phyloP scores from a whole-genome alignment of 2,329 filamentous ascomycete genomes.

The Celoporthe dispersa region DNA sequence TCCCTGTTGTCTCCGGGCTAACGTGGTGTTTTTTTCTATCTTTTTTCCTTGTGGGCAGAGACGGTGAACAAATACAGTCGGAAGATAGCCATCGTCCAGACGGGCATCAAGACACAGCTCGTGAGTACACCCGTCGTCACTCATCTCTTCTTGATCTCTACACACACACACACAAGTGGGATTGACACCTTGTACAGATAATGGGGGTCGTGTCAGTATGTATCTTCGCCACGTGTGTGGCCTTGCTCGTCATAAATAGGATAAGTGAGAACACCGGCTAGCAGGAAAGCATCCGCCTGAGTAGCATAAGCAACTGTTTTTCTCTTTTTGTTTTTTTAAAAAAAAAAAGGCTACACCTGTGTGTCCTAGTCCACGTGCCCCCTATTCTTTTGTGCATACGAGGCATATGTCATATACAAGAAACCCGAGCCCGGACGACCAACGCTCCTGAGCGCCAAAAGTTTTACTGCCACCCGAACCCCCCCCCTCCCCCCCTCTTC shows the following conservation, averaged over 20 bases:
- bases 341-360: too few relatives aligned
- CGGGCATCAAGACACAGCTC: conserved; percentile 88
- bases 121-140: conserved; percentile 49
- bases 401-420: conserved; percentile 17
- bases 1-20: background rate
- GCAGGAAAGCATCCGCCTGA: background rate
- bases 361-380: background rate
- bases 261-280: conserved; percentile 34
- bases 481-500: too few relatives aligned
- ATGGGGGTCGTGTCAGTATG: conserved; percentile 64
- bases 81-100: conserved; percentile 83
- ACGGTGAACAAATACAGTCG: conserved; percentile 80
- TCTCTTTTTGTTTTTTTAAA: too few relatives aligned
- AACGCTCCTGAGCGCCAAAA: conserved; percentile 18
- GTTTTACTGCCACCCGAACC: background rate
- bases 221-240: conserved; percentile 68
- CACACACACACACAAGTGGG: background rate
- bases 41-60: conserved; percentile 43
- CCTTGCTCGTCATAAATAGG: conserved; percentile 60
- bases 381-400: background rate
- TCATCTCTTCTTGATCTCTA: background rate
- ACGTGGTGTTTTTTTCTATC: background rate
- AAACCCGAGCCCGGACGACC: background rate
- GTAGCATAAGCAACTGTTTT: background rate
- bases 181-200: conserved; percentile 47